Evolutionary conservation across 164 flowering plant species (phyloP), one percentile per base, ranked within the genome.

Genomic region (Liriodendron chinense): DNA sequence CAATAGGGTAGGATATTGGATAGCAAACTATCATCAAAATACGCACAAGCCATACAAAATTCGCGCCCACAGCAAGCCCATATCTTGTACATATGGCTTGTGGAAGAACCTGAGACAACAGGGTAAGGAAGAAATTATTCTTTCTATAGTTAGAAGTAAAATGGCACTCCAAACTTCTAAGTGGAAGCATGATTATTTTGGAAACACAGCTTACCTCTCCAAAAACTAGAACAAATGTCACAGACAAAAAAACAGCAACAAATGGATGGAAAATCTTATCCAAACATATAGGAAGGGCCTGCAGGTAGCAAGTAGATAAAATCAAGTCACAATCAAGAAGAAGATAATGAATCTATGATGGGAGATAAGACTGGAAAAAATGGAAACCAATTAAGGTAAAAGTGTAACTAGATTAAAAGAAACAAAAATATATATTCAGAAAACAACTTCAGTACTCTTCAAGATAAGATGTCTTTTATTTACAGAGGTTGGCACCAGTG

Each of bases 21-120:
- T 89, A 96, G 84, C 97, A 91, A 61, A 96, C 82, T 53, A 91
- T 83, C 98, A 96, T 94, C 76, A 96, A 77, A 81, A 94, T 77
- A 7, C 97, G 90, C 53, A 96, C 99, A 68, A 96, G 97, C 92
- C 95, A 89, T 47, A 90, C 88, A 78, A 92, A 91, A 84, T 92
- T 94, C 61, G 99, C 92, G 68, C 99, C 99, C 13, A 96, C 94
- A 76, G 98, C 90, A 63, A 96, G 97, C 47, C 99, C 99, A 89
- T 96, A 96, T 85, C 99, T 86, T 23, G 97, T 77, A 75, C 99
- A 96, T 80, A 88, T 90, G 56, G 99, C 90, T 88, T 96, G 99
- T 34, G 99, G 99, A 82, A 96, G 90, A 81, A 96, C 89, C 99
- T 96, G 83, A 71, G 25, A 71, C 9, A 75, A 64, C 18, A 28